Percentiles rank a stretch among this genome's conserved stretches.
Evolutionary conservation across 2,329 filamentous ascomycete genomes (phyloP).

Genomic region (Berkeleyomyces basicola): DNA sequence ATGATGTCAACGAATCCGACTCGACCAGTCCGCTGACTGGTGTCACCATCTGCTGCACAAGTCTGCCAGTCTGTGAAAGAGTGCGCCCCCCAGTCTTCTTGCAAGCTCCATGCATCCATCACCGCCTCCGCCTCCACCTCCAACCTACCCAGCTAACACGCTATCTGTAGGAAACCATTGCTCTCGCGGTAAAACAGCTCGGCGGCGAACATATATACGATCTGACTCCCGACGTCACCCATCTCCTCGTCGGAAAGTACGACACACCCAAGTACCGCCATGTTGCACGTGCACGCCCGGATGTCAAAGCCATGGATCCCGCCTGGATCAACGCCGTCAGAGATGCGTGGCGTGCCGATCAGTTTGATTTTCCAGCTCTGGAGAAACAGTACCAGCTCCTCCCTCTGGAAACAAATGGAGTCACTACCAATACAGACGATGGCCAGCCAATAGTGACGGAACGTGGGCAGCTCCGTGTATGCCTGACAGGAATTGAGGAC

Average conservation of each 20-base stretch:
- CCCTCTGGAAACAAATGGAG: slow-evolving; percentile 40
- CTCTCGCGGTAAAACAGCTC: slow-evolving; percentile 55
- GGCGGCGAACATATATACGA: slow-evolving; percentile 79
- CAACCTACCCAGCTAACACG: slow-evolving; percentile 10
- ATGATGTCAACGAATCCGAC: slow-evolving; percentile 4
- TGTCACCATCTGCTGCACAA: slow-evolving; percentile 75
- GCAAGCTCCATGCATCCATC: background rate
- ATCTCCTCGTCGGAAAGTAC: slow-evolving; percentile 78
- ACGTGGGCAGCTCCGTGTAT: slow-evolving; percentile 31
- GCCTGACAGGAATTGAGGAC: slow-evolving; percentile 41
- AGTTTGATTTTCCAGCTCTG: slow-evolving; percentile 54
- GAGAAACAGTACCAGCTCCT: slow-evolving; percentile 50
- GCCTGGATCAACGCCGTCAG: slow-evolving; percentile 73
- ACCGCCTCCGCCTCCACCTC: slow-evolving; percentile 10
- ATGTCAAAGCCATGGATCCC: slow-evolving; percentile 69
- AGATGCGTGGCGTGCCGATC: slow-evolving; percentile 65
- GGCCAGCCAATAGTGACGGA: slow-evolving; percentile 16
- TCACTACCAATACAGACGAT: slow-evolving; percentile 21
- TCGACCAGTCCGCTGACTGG: slow-evolving; percentile 45
- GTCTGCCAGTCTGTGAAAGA: slow-evolving; percentile 60
- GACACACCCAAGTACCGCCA: slow-evolving; percentile 90
- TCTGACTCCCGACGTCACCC: slow-evolving; percentile 88
- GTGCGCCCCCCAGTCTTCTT: slow-evolving; percentile 31
- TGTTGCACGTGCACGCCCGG: slow-evolving; percentile 74
- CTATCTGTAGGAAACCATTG: slow-evolving; percentile 33